Conservation (phyloP, 202 grass and related monocot species). For the Brachypodium distachyon region DNA sequence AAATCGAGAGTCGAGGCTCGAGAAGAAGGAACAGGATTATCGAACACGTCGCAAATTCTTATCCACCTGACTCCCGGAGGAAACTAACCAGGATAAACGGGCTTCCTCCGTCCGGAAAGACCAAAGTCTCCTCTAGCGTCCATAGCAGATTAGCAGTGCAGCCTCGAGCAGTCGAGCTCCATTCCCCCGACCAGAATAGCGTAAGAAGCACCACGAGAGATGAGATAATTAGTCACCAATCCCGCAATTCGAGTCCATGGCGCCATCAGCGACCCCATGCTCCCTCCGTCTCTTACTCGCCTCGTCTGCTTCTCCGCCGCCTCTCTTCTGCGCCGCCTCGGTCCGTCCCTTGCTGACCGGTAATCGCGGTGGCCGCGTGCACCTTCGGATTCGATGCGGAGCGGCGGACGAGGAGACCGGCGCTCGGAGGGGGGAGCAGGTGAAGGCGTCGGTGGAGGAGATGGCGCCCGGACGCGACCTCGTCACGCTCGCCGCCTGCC, state of each 20-base stretch:
- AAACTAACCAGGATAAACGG: neutral
- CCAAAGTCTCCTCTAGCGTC: neutral
- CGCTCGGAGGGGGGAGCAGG: neutral
- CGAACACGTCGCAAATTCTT: neutral
- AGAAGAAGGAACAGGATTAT: too few species aligned
- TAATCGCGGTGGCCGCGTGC: neutral
- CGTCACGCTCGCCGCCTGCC: conserved; percentile 69
- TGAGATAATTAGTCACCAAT: neutral
- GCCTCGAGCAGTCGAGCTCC: too few species aligned
- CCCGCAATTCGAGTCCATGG: conserved; percentile 8
- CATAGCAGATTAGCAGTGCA: neutral
- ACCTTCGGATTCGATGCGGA: conserved; percentile 14
- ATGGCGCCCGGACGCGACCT: conserved; percentile 40
- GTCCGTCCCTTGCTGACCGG: neutral
- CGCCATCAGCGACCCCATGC: neutral
- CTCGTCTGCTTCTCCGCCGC: neutral
- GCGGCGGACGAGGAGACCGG: conserved; percentile 15
- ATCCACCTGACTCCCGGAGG: neutral
- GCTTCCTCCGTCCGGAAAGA: neutral
- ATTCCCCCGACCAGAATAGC: too few species aligned
- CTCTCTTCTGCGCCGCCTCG: neutral
- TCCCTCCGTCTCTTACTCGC: conserved; percentile 2
- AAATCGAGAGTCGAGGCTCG: too few species aligned
- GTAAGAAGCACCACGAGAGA: neutral
- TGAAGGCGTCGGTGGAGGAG: conserved; percentile 26